A percentile compares a stretch with the other conserved stretches of the same genome.
Evolutionary conservation across 441 rosid genomes (phyloP).

Genomic region (Sinapis alba): DNA sequence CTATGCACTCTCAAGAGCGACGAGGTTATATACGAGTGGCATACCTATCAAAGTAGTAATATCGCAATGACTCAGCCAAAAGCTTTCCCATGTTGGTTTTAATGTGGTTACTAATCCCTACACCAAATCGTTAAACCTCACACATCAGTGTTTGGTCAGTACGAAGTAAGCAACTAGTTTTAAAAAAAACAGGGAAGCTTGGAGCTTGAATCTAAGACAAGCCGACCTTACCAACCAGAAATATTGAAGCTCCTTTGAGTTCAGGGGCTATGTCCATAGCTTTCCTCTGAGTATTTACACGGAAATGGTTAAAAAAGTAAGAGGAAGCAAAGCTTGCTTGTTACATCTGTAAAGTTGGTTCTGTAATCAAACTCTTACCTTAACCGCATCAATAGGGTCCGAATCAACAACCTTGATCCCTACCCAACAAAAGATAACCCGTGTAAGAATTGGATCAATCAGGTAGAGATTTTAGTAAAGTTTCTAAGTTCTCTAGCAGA

Average conservation of each 20-base stretch:
- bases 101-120: conserved; percentile 66
- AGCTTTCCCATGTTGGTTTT: conserved; percentile 62
- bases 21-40: background rate
- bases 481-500: background rate
- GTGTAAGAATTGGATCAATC: background rate
- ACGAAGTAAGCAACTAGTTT: conserved; percentile 10
- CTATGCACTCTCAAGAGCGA: background rate
- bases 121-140: conserved; percentile 18
- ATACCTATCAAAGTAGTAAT: conserved; percentile 87
- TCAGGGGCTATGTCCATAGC: conserved; percentile 60
- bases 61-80: conserved; percentile 70
- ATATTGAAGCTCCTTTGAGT: conserved; percentile 78
- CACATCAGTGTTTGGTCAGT: conserved; percentile 22
- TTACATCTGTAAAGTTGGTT: conserved; percentile 1
- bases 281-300: conserved; percentile 57
- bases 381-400: conserved; percentile 41
- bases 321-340: conserved; percentile 18
- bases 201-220: conserved; percentile 11
- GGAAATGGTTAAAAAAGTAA: conserved; percentile 37
- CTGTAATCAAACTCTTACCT: conserved; percentile 43
- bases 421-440: conserved; percentile 11
- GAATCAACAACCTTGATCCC: conserved; percentile 36
- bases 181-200: background rate
- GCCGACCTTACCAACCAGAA: conserved; percentile 69
- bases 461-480: too few species aligned